Percentiles rank a stretch among this genome's conserved stretches.
phyloP scores from a whole-genome alignment of 768 basidiomycete species.

The Floccularia luteovirens region DNA sequence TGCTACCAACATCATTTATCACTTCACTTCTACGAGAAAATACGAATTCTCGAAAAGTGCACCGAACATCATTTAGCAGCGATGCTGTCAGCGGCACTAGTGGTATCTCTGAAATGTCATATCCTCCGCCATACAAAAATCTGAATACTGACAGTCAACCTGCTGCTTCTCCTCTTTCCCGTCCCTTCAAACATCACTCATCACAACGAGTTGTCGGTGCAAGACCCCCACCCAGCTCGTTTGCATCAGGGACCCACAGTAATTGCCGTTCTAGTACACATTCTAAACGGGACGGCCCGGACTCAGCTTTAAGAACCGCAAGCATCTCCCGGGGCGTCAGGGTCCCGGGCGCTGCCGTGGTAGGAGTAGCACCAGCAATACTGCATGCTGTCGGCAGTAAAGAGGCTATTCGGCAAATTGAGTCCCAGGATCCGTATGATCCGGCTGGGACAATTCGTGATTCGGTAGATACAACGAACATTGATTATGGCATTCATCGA shows the following conservation, averaged over 20 bases:
- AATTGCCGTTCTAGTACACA: slow-evolving; percentile 27
- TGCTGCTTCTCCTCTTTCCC: slow-evolving; percentile 4
- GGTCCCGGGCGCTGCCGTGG: slow-evolving; percentile 15
- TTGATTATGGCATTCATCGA: slow-evolving; percentile 8
- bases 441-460: too few relatives aligned
- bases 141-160: slow-evolving; percentile 6
- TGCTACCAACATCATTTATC: slow-evolving; percentile 57
- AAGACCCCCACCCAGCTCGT: slow-evolving; percentile 27
- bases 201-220: slow-evolving; percentile 11
- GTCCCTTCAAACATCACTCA: neutral
- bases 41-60: slow-evolving; percentile 17
- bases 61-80: slow-evolving; percentile 24
- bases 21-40: slow-evolving; percentile 44
- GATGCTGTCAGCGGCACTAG: slow-evolving; percentile 41
- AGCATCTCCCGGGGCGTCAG: slow-evolving; percentile 12
- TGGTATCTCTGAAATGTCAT: slow-evolving; percentile 48
- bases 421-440: neutral
- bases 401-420: too few relatives aligned
- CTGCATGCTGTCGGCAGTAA: slow-evolving; percentile 15
- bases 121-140: slow-evolving; percentile 31
- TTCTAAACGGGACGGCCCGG: slow-evolving; percentile 26
- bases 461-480: slow-evolving; percentile 8
- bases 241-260: slow-evolving; percentile 15
- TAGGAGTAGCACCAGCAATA: slow-evolving; percentile 24
- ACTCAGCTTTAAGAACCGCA: slow-evolving; percentile 16